Percentiles rank a stretch among this genome's conserved stretches.
phyloP scores from a whole-genome alignment of 2,329 filamentous ascomycete genomes.

The Lasiodiplodia gonubiensis region DNA sequence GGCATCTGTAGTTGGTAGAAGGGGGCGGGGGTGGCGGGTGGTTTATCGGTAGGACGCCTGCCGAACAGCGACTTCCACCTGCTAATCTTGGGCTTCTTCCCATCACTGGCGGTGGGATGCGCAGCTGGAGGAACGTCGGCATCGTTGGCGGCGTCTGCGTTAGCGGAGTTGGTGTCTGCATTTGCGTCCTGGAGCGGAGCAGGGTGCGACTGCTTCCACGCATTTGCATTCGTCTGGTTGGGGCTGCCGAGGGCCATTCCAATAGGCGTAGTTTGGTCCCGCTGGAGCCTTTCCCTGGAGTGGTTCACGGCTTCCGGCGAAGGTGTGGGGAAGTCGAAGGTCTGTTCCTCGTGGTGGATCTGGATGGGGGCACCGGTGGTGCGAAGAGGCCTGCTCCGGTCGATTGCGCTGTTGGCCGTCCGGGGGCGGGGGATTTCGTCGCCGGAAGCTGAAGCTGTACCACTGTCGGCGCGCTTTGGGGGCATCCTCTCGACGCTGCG shows the following conservation, averaged over 20 bases:
- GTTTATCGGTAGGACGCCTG: slow-evolving; percentile 37
- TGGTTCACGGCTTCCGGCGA: slow-evolving; percentile 41
- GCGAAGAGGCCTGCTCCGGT: slow-evolving; percentile 44
- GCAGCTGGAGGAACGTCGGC: slow-evolving; percentile 6
- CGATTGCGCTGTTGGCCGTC: slow-evolving; percentile 43
- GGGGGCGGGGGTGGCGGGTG: slow-evolving; percentile 37
- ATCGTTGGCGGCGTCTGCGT: background rate
- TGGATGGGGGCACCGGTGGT: slow-evolving; percentile 41
- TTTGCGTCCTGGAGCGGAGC: slow-evolving; percentile 30
- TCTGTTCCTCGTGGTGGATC: slow-evolving; percentile 34
- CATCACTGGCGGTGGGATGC: slow-evolving; percentile 30
- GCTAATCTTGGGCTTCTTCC: slow-evolving; percentile 42
- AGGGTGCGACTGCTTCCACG: slow-evolving; percentile 31
- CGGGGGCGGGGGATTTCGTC: slow-evolving; percentile 42
- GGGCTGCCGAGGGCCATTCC: slow-evolving; percentile 49
- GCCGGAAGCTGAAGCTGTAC: slow-evolving; percentile 44
- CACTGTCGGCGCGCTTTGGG: slow-evolving; percentile 28
- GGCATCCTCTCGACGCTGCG: slow-evolving; percentile 2
- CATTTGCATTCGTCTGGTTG: slow-evolving; percentile 39
- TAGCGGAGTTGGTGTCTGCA: background rate
- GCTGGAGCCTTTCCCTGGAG: slow-evolving; percentile 37
- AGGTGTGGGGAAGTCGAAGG: slow-evolving; percentile 37
- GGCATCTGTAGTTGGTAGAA: slow-evolving; percentile 46
- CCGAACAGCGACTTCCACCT: slow-evolving; percentile 48
- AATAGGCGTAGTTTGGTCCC: slow-evolving; percentile 39